Conservation (phyloP, 2,329 filamentous ascomycete genomes). For the Chrysosphaeria jannelii region DNA sequence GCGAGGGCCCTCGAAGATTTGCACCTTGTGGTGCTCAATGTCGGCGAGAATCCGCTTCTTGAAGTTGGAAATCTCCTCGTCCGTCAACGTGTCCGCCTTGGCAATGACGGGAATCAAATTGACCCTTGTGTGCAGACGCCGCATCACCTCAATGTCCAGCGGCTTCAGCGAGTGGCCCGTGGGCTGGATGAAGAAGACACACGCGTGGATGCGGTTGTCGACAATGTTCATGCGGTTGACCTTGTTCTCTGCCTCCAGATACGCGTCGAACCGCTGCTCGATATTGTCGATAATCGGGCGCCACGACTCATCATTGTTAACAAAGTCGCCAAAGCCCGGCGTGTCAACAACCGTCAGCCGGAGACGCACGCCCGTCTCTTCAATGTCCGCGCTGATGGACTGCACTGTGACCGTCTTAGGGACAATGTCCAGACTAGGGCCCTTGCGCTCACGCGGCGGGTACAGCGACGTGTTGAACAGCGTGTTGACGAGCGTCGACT, state of each 20-base stretch:
- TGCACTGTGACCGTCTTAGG: conserved; percentile 93
- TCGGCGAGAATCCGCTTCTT: conserved; percentile 96
- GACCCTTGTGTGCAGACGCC: conserved; percentile 97
- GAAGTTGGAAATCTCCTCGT: conserved; percentile 82
- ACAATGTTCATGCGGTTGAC: conserved; percentile 99
- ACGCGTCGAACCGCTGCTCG: conserved; percentile 94
- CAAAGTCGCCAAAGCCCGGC: conserved; percentile 93
- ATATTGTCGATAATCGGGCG: conserved; percentile 98
- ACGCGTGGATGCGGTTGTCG: conserved; percentile 95
- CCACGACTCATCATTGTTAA: conserved; percentile 99
- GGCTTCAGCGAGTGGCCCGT: conserved; percentile 97
- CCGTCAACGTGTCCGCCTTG: conserved; percentile 91
- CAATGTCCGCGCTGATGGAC: conserved; percentile 85
- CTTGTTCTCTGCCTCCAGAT: conserved; percentile 98
- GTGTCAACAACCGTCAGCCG: conserved; percentile 93
- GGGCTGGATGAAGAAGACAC: conserved; percentile 98
- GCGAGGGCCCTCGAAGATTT: conserved; percentile 94
- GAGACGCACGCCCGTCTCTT: conserved; percentile 92
- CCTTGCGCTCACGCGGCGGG: conserved; percentile 94
- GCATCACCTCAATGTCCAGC: conserved; percentile 97
- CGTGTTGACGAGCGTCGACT: conserved; percentile 96
- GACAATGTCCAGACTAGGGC: conserved; percentile 87
- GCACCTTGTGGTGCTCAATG: conserved; percentile 88
- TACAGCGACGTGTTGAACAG: conserved; percentile 98
- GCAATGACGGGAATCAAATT: conserved; percentile 98